Conservation (phyloP, 2,329 filamentous ascomycete genomes). For the Pseudogymnoascus sp. region DNA sequence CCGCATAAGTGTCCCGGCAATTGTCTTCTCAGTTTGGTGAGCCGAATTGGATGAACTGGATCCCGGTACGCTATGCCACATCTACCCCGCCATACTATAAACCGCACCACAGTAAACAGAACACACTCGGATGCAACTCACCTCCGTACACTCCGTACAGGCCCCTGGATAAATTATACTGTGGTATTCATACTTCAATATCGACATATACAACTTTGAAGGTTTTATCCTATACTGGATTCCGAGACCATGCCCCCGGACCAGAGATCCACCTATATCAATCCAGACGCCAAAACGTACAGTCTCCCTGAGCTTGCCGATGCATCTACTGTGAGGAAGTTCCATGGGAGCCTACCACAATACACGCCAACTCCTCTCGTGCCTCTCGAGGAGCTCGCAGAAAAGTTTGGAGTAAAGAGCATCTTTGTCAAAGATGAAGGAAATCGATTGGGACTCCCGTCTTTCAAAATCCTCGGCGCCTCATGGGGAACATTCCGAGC, state of each 20-base stretch:
- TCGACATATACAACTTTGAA: not conserved
- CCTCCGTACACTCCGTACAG: no score
- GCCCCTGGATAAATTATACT: not conserved
- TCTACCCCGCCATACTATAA: not conserved
- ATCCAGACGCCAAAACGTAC: not conserved
- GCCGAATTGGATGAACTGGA: not conserved
- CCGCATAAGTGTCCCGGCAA: not conserved
- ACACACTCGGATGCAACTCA: no score
- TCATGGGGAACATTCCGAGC: constrained; percentile 59
- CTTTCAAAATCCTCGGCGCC: constrained; percentile 76
- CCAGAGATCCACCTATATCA: not conserved
- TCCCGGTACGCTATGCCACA: not conserved
- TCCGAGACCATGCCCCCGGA: not conserved
- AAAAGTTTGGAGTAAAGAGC: constrained; percentile 47
- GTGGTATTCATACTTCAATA: not conserved
- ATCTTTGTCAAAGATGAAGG: constrained; percentile 68
- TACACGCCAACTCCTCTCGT: constrained; percentile 51
- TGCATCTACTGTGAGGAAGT: constrained; percentile 23
- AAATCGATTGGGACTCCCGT: constrained; percentile 58
- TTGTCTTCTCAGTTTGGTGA: not conserved
- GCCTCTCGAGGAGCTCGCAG: constrained; percentile 46
- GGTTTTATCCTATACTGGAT: not conserved
- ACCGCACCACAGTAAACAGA: not conserved
- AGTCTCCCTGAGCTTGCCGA: not conserved
- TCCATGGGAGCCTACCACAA: constrained; percentile 52